Evolutionary conservation across 495 filamentous ascomycete species (phyloP).

Genomic region (Achaetomiella virescens): DNA sequence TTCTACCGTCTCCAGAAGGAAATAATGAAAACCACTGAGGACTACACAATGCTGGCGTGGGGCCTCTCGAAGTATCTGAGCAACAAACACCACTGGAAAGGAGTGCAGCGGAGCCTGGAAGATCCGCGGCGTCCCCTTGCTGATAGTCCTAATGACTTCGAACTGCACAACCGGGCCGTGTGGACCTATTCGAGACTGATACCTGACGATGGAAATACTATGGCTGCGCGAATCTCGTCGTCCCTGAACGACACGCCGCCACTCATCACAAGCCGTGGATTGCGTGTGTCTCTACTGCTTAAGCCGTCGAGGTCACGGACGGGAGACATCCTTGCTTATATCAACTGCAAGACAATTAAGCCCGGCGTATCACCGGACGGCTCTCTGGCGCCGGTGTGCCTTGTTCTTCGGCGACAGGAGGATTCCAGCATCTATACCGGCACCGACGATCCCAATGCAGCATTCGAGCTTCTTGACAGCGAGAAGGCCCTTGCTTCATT

Average conservation of each 20-base stretch:
- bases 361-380: neutral
- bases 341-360: conserved; percentile 19
- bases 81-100: conserved; percentile 20
- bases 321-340: conserved; percentile 19
- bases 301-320: neutral
- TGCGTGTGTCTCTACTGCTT: conserved; percentile 16
- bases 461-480: conserved; percentile 16
- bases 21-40: conserved; percentile 27
- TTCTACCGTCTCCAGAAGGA: conserved; percentile 24
- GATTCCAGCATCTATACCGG: conserved; percentile 20
- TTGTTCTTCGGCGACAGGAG: conserved; percentile 13
- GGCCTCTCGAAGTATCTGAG: conserved; percentile 19
- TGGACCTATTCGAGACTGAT: conserved; percentile 20
- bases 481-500: conserved; percentile 12
- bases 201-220: neutral
- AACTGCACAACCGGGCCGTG: conserved; percentile 14
- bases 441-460: conserved; percentile 17
- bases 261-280: conserved; percentile 21
- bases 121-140: conserved; percentile 17
- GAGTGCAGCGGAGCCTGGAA: neutral
- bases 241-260: conserved; percentile 20
- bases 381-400: conserved; percentile 14
- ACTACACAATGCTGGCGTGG: conserved; percentile 30
- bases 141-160: conserved; percentile 21
- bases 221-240: neutral